These are phyloP conservation scores for Fraxinus nigra DNA, from an alignment of 305 asterid genomes.

Conservation along the genomic window DNA sequence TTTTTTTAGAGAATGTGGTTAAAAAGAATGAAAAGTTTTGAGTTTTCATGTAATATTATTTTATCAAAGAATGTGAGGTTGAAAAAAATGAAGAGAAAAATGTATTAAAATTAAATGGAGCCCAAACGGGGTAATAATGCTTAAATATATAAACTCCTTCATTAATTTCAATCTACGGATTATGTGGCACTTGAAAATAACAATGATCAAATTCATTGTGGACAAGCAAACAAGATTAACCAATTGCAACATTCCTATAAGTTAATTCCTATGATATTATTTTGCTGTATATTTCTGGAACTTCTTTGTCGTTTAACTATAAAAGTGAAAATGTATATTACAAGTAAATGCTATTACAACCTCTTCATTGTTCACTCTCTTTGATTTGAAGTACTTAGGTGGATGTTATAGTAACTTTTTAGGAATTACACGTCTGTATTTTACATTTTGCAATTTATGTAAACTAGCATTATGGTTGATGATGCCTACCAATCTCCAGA, in stretches of 20 bases:
- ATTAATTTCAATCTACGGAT: background rate
- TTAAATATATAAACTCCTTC: background rate
- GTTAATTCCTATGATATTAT: background rate
- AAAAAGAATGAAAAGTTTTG: too few relatives aligned
- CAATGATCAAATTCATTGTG: background rate
- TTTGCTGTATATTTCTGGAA: background rate
- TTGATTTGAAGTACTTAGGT: background rate
- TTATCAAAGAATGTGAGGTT: too few relatives aligned
- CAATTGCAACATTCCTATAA: background rate
- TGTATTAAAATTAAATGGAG: too few relatives aligned
- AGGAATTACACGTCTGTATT: background rate
- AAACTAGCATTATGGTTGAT: background rate
- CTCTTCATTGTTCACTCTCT: background rate
- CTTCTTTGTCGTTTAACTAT: slow-evolving; percentile 4
- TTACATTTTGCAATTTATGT: background rate
- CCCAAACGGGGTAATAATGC: background rate
- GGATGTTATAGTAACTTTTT: background rate
- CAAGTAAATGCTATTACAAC: background rate
- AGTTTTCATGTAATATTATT: too few relatives aligned
- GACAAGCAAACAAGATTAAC: background rate
- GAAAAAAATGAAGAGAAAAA: too few relatives aligned
- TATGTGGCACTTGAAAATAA: background rate
- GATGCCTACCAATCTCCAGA: background rate
- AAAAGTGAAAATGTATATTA: background rate
- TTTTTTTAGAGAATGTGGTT: too few relatives aligned